Conservation (phyloP, 2,329 filamentous ascomycete species). For the Trichoderma lentiforme region DNA sequence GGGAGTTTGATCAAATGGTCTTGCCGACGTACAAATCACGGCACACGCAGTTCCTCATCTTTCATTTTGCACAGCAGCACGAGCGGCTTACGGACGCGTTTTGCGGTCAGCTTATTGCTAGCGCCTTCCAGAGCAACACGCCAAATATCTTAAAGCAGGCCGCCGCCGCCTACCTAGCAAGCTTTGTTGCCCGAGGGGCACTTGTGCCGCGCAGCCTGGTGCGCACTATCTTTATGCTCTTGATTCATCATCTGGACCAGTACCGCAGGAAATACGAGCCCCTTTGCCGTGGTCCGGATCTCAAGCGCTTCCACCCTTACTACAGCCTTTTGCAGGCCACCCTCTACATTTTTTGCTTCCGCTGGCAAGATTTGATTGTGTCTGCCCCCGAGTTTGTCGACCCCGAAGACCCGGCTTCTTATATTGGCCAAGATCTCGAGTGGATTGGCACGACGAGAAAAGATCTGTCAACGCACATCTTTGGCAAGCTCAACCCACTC, state of each 20-base stretch:
- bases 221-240: slow-evolving; percentile 75
- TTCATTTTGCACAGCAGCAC: slow-evolving; percentile 87
- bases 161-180: slow-evolving; percentile 87
- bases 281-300: slow-evolving; percentile 77
- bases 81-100: slow-evolving; percentile 78
- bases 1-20: slow-evolving; percentile 83
- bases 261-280: slow-evolving; percentile 71
- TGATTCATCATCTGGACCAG: slow-evolving; percentile 72
- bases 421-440: slow-evolving; percentile 66
- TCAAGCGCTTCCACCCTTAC: slow-evolving; percentile 78
- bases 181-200: slow-evolving; percentile 87
- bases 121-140: slow-evolving; percentile 56
- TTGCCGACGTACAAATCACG: slow-evolving; percentile 88
- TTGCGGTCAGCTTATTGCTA: slow-evolving; percentile 63
- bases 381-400: slow-evolving; percentile 58
- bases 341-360: slow-evolving; percentile 95
- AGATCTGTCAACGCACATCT: slow-evolving; percentile 72
- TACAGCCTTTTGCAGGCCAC: slow-evolving; percentile 87
- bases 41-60: slow-evolving; percentile 92
- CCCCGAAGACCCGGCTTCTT: slow-evolving; percentile 58
- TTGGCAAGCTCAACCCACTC: slow-evolving; percentile 86
- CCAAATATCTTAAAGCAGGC: slow-evolving; percentile 75
- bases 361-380: slow-evolving; percentile 84
- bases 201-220: slow-evolving; percentile 74
- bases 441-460: slow-evolving; percentile 77